These are phyloP conservation scores for carrot (Daucus carota) DNA, from an alignment of 129 eudicot species.

Conservation along the genomic window DNA sequence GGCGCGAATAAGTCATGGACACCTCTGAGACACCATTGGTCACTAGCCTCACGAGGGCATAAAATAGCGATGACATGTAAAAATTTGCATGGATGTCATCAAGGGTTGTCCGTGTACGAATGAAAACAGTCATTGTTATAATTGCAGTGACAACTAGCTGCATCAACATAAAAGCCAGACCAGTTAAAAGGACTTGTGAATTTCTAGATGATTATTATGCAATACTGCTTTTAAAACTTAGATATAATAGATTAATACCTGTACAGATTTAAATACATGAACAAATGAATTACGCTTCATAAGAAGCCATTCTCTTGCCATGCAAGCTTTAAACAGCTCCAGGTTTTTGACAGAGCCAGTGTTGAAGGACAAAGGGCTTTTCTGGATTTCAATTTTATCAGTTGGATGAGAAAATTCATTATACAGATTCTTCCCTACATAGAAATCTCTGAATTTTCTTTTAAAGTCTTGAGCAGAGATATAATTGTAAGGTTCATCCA, in stretches of 20 bases:
- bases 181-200: background rate
- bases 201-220: background rate
- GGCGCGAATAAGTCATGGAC: conserved; percentile 36
- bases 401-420: background rate
- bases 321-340: conserved; percentile 18
- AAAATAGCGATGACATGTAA: conserved; percentile 33
- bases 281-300: conserved; percentile 19
- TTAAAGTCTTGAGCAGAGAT: background rate
- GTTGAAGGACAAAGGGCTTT: background rate
- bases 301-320: conserved; percentile 19
- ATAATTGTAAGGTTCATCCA: conserved; percentile 1
- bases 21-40: conserved; percentile 34
- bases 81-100: conserved; percentile 21
- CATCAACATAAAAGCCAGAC: conserved; percentile 4
- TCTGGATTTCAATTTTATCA: background rate
- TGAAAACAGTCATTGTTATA: conserved; percentile 26
- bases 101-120: conserved; percentile 20
- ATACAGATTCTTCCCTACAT: background rate
- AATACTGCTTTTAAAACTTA: background rate
- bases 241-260: conserved; percentile 1
- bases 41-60: conserved; percentile 16
- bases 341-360: conserved; percentile 4
- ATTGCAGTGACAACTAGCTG: conserved; percentile 22
- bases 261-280: conserved; percentile 14
- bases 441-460: conserved; percentile 1